Base-by-base conservation (phyloP, 1,284 basidiomycete genomes). In the Anthracocystis panici-leucophaei region DNA sequence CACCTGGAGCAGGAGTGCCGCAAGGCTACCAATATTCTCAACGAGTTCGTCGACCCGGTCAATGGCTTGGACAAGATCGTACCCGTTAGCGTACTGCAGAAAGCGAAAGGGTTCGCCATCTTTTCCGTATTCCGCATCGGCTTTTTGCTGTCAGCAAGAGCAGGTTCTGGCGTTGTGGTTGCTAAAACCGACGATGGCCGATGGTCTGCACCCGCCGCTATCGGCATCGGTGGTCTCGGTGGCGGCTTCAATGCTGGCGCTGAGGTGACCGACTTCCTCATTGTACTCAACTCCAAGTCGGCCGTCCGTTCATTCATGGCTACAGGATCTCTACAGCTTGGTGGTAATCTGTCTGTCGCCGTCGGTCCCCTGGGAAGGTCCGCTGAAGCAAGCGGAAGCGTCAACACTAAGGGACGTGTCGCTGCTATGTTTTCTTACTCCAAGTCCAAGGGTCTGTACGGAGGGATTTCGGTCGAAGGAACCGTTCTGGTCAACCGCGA, bases 401-500 rank as follows among this genome's bases (percentile, higher is more conserved):
- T 99, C 59, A 97, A 92, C 83, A 89, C 92, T 0, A 92, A 91
- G 55, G 95, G 95, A 53, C 92, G 92, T 83, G 86, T 97, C 5
- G 93, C 95, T 8, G 95, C 95, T 51, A 97, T 98, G 94, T 93
- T 87, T 66, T 48, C 74, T 75, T 99, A 99, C 86, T 95, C 93
- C 5, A 95, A 95, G 86, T 95, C 94, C 5, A 91, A 93, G 74
- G 96, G 96, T 12, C 88, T 97, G 1, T 97, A 97, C 75, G 94
- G 92, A 45, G 92, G 90, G 11, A 87, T 89, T 21, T 94, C 93
- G 10, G 87, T 98, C 38, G 95, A 98, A 88, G 96, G 96, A 11
- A 94, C 93, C 0, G 91, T 97, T 46, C 95, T 99, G 58, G 89
- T 97, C 21, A 96, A 98, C 85, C 90, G 97, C 83, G 95, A 98